Base-by-base conservation (phyloP, 306 rosid genomes). In the Crataegus laevigata region DNA sequence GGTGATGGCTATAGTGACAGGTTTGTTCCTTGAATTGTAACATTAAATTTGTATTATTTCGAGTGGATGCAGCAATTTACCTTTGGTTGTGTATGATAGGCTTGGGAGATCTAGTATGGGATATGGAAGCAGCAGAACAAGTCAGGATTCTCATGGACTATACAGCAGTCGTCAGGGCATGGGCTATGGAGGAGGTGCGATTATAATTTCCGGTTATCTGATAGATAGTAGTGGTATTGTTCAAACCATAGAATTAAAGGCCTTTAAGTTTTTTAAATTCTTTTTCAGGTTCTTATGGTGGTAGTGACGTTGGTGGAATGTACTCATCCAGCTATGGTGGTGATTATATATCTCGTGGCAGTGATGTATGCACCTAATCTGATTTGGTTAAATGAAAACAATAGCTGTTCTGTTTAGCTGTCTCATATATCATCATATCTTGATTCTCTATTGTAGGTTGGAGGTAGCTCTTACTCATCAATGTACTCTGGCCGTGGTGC, bases 281-380 rank as follows among this genome's bases (percentile, higher is more conserved):
- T 73, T 29, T 79, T 81, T 69, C 90, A 96, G 97, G 91, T 85
- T 89, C 98, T 63, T 88, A 77, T 74, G 88, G 90, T 38, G 75
- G 89, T 50, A 82, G 85, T 85, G 96, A 89, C 21, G 83, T 64
- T 32, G 89, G 94, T 74, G 96, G 88, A 69, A 61, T 88, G 84
- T 90, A 96, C 84, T 89, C 99, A 47, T 90, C 99, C 67, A 89
- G 92, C 78, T 88, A 92, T 90, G 93, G 89, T 72, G 86, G 87
- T 29, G 97, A 92, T 70, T 92, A 89, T 68, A 63, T 85, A 60
- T 60, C 96, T 64, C 99, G 96, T 67, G 96, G 89, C 47, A 85
- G 86, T 86, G 94, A 92, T 86, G 99, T 94, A 91, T 82, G 90
- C 30, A 70, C 47, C 64, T 74, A 17, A 29, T 77, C 71, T 71